These are phyloP conservation scores for Chenopodium formosanum DNA, from an alignment of 148 eudicot species.

Conservation along the genomic window DNA sequence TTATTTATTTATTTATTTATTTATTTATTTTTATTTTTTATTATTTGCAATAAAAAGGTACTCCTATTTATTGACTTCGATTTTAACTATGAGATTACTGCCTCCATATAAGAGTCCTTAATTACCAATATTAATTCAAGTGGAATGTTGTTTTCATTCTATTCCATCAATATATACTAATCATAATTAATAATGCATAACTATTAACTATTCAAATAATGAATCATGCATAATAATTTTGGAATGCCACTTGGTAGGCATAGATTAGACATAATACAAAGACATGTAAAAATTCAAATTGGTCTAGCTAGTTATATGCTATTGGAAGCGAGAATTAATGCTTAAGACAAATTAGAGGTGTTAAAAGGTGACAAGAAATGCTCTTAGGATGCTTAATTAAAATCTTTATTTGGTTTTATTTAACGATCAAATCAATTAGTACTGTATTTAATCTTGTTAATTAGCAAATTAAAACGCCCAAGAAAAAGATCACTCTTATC, in stretches of 20 bases:
- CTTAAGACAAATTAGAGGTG: neutral
- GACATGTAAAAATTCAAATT: constrained; percentile 1
- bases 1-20: too few species aligned
- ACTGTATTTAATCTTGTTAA: constrained; percentile 11
- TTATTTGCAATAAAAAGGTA: too few species aligned
- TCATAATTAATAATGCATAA: neutral
- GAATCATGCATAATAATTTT: neutral
- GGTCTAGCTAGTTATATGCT: constrained; percentile 17
- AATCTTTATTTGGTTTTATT: constrained; percentile 22
- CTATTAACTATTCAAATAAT: neutral
- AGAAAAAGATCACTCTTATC: constrained; percentile 35
- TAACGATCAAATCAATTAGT: constrained; percentile 17
- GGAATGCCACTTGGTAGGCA: constrained; percentile 1
- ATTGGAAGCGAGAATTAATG: constrained; percentile 12
- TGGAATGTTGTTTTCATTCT: too few species aligned
- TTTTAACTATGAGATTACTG: too few species aligned
- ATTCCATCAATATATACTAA: too few species aligned
- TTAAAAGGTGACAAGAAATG: constrained; percentile 31
- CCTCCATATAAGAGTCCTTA: too few species aligned
- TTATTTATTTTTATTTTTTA: too few species aligned
- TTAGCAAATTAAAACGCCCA: neutral
- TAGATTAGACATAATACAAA: neutral
- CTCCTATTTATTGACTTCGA: too few species aligned
- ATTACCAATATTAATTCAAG: too few species aligned
- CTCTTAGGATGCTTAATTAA: constrained; percentile 23